Evolutionary conservation across 192 early-diverging fungal species (phyloP).

Genomic region (Phycomyces nitens): DNA sequence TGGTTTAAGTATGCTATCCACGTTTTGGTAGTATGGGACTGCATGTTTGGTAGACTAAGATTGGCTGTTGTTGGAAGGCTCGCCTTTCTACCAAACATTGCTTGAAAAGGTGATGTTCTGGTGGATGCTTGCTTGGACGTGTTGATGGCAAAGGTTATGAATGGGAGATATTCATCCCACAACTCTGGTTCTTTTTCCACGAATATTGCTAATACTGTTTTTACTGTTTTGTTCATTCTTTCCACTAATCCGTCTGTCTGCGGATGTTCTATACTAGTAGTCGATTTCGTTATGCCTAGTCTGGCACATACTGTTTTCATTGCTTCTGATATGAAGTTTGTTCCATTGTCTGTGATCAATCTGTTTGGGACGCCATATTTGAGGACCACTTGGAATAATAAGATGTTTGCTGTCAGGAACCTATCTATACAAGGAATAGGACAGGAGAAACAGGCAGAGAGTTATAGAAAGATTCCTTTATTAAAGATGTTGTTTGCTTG

Average conservation of each 20-base stretch:
- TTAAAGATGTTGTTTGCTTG: too few species aligned
- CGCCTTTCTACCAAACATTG: conserved; percentile 3
- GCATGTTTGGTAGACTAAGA: neutral
- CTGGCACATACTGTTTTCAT: neutral
- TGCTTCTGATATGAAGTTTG: neutral
- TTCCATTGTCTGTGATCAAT: neutral
- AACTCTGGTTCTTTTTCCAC: neutral
- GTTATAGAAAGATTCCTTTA: too few species aligned
- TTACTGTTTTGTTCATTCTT: conserved; percentile 5
- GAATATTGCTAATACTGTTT: conserved; percentile 1
- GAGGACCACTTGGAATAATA: neutral
- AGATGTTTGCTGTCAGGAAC: too few species aligned
- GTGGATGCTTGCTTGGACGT: neutral
- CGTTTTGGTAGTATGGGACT: neutral
- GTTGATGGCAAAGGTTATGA: neutral
- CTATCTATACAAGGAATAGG: too few species aligned
- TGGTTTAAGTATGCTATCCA: conserved; percentile 2
- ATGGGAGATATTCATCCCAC: conserved; percentile 2
- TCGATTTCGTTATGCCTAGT: neutral
- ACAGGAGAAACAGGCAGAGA: too few species aligned
- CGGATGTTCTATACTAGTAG: conserved; percentile 3
- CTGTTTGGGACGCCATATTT: neutral
- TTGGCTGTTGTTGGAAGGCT: neutral
- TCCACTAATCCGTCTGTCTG: conserved; percentile 3
- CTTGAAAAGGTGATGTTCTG: neutral